These are phyloP conservation scores for Hura crepitans DNA, from an alignment of 441 rosid genomes.

Conservation along the genomic window DNA sequence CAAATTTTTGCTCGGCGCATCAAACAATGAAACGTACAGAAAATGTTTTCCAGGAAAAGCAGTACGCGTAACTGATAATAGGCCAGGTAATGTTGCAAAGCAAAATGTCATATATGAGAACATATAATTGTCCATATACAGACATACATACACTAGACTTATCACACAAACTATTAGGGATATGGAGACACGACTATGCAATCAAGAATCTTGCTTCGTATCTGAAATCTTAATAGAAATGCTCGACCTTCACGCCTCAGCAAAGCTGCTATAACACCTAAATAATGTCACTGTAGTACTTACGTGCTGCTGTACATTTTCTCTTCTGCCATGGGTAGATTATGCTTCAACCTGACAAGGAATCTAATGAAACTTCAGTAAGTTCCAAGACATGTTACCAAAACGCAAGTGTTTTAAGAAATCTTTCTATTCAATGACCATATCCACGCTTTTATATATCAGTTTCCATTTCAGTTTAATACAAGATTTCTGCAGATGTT, in stretches of 20 bases:
- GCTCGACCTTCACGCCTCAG: constrained; percentile 8
- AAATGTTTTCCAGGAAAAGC: background rate
- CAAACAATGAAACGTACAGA: too few species aligned
- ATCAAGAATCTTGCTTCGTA: constrained; percentile 21
- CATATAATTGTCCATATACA: constrained; percentile 24
- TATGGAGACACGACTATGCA: constrained; percentile 11
- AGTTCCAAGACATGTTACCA: background rate
- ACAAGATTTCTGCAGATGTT: background rate
- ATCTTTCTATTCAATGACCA: background rate
- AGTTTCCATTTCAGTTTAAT: background rate
- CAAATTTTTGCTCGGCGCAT: too few species aligned
- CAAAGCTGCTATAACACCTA: constrained; percentile 27
- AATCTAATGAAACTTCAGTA: constrained; percentile 6
- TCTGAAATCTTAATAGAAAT: constrained; percentile 14
- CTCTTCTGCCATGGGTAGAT: constrained; percentile 19
- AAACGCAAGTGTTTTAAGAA: background rate
- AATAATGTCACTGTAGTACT: constrained; percentile 1
- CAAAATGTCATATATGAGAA: constrained; percentile 19
- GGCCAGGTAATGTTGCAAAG: constrained; percentile 20
- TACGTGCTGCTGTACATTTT: constrained; percentile 15
- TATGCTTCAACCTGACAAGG: constrained; percentile 20
- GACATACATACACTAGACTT: constrained; percentile 24
- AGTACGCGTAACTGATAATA: background rate
- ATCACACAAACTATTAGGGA: constrained; percentile 12
- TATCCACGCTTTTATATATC: background rate